Percentiles rank a stretch among this genome's conserved stretches.
Conservation (phyloP, 2,329 filamentous ascomycete genomes). For the Pseudopyricularia javanii region DNA sequence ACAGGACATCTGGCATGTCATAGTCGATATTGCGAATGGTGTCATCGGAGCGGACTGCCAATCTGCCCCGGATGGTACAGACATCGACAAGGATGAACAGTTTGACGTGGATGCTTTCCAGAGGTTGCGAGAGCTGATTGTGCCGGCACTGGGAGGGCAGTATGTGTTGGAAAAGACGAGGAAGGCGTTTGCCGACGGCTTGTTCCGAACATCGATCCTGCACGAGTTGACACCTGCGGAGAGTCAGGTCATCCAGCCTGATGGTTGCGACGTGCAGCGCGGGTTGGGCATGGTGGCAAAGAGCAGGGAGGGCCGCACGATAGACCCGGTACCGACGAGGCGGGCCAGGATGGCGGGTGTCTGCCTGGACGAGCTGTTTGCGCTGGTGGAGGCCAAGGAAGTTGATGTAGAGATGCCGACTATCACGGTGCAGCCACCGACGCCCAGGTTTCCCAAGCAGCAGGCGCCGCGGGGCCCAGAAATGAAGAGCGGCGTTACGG, state of each 20-base stretch:
- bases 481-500: conserved; percentile 6
- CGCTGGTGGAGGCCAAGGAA: conserved; percentile 39
- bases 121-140: conserved; percentile 57
- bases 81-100: conserved; percentile 55
- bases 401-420: conserved; percentile 19
- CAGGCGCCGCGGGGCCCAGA: conserved; percentile 14
- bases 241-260: background rate
- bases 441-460: conserved; percentile 20
- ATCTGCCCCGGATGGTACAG: conserved; percentile 29
- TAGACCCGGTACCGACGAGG: conserved; percentile 49
- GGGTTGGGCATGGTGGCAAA: conserved; percentile 48
- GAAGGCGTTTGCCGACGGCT: conserved; percentile 56
- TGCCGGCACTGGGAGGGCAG: conserved; percentile 57
- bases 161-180: conserved; percentile 55
- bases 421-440: conserved; percentile 29
- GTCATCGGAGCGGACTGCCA: conserved; percentile 51
- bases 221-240: conserved; percentile 50
- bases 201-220: conserved; percentile 76
- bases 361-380: conserved; percentile 68
- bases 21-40: conserved; percentile 54
- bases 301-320: conserved; percentile 59
- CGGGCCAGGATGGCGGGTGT: conserved; percentile 67
- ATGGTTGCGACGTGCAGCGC: background rate
- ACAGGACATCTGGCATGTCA: conserved; percentile 56
- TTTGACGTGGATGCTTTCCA: conserved; percentile 72